Conservation (phyloP, 1,139 yeast species). For the Scheffersomyces parashehatae region DNA sequence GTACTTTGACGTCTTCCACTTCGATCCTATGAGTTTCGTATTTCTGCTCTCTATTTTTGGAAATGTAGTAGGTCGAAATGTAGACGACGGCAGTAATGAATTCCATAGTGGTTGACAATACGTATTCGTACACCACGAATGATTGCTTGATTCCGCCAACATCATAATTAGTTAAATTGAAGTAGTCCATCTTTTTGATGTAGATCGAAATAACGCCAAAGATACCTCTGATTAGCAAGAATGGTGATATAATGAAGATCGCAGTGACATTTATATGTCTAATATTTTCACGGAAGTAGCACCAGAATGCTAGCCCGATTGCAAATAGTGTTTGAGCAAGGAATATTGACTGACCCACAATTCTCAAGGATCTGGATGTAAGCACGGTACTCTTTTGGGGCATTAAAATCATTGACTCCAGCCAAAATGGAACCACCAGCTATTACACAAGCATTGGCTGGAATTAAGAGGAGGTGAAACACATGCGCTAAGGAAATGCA, state of each 20-base stretch:
- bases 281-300: neutral
- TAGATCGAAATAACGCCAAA: conserved; percentile 34
- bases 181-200: conserved; percentile 32
- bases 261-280: conserved; percentile 14
- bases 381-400: conserved; percentile 9
- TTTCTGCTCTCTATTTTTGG: neutral
- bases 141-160: conserved; percentile 16
- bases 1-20: too few relatives aligned
- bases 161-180: conserved; percentile 26
- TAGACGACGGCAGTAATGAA: conserved; percentile 27
- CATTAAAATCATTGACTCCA: conserved; percentile 19
- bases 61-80: conserved; percentile 17
- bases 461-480: conserved; percentile 28
- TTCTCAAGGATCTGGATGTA: conserved; percentile 29
- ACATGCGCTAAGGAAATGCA: conserved; percentile 6
- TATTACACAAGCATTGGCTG: conserved; percentile 35
- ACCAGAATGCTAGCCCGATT: conserved; percentile 13
- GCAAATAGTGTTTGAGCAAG: conserved; percentile 23
- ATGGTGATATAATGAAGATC: conserved; percentile 25
- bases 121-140: conserved; percentile 34
- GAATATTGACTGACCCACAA: conserved; percentile 35
- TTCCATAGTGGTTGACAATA: conserved; percentile 39
- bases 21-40: too few relatives aligned
- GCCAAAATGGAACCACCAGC: conserved; percentile 37
- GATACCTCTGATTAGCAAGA: conserved; percentile 31